phyloP scores from a whole-genome alignment of 2,329 filamentous ascomycete genomes.

The Talaromyces marneffei region DNA sequence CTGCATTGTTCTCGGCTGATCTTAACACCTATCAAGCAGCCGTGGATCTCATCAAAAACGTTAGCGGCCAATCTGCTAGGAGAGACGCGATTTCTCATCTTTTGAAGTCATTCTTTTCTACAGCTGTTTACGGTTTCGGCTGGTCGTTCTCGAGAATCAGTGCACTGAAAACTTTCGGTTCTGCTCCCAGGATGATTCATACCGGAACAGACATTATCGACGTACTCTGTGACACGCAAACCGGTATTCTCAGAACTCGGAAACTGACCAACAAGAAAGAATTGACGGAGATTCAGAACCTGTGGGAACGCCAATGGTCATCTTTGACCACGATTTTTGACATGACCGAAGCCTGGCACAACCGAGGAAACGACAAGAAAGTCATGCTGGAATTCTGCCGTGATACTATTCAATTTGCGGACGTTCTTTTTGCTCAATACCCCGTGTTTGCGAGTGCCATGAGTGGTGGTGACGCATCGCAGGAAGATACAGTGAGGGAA shows the following conservation, averaged over 20 bases:
- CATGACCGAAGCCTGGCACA: conserved; percentile 78
- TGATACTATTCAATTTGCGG: conserved; percentile 90
- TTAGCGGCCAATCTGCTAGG: conserved; percentile 63
- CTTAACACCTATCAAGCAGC: conserved; percentile 72
- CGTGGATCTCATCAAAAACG: conserved; percentile 73
- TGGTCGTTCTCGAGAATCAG: conserved; percentile 53
- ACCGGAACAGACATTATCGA: conserved; percentile 58
- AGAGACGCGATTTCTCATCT: conserved; percentile 57
- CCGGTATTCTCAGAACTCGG: conserved; percentile 55
- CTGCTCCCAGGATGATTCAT: conserved; percentile 56
- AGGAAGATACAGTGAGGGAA: conserved; percentile 39
- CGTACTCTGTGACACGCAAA: conserved; percentile 58
- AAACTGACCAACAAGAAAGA: conserved; percentile 55
- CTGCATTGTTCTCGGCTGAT: conserved; percentile 75
- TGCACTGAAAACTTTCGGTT: conserved; percentile 53
- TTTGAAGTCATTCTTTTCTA: conserved; percentile 51
- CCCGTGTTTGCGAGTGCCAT: conserved; percentile 72
- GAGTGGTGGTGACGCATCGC: conserved; percentile 39
- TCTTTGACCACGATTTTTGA: conserved; percentile 74
- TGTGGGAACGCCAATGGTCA: conserved; percentile 83
- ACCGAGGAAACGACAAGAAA: conserved; percentile 60
- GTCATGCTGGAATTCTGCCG: conserved; percentile 89
- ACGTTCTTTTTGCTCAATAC: conserved; percentile 77
- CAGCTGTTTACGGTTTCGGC: conserved; percentile 52
- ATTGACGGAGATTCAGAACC: conserved; percentile 60